Base-by-base conservation (phyloP, 768 basidiomycete genomes). In the Crucibulum laeve region DNA sequence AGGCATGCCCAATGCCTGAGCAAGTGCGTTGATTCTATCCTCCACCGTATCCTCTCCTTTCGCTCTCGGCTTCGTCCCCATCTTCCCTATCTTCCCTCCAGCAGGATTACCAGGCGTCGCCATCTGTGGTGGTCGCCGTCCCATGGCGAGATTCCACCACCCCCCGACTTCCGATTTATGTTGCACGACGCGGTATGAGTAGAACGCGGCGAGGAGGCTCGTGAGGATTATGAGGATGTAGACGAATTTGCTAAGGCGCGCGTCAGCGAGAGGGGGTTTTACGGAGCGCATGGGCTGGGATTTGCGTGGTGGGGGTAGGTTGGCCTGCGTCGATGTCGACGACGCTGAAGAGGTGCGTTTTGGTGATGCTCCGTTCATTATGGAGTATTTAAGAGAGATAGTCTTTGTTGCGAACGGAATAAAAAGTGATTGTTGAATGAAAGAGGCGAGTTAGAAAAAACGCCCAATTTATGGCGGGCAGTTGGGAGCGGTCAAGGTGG, bases 1-100 rank as follows among this genome's bases (percentile, higher is more conserved):
- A 0, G 77, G 72, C 53, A 87, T 73, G 1, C 83, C 86, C 23
- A 88, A 64, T 24, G 74, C 78, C 5, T 64, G 62, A 8, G 85
- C 86, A 8, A 88, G 67, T 11, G 70, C 76, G 40, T 77, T 74
- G n/a, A 87, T 76, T 25, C 70, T 67, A 3, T 69, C 65, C 52
- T 86, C 82, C 67, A 4, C 57, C 68, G 3, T 59, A 54, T 21
- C 43, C 30, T 3, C 42, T 11, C 18, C 39, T 41, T 22, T 38
- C 25, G 11, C 30, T 38, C 11, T 35, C 26, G 26, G 14, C 30
- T 34, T 18, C 49, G 24, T 23, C 46, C 37, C 42, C 30, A 43
- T 33, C 43, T 44, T 25, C 17, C 40, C 47, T 28, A 48, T 15
- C 4, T 46, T 36, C 26, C 45, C 43, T 52, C 47, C 33, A 5